Evolutionary conservation across 2,329 filamentous ascomycete species (phyloP), one percentile per base, ranked within the genome.

Genomic region (Huntiella decipiens): DNA sequence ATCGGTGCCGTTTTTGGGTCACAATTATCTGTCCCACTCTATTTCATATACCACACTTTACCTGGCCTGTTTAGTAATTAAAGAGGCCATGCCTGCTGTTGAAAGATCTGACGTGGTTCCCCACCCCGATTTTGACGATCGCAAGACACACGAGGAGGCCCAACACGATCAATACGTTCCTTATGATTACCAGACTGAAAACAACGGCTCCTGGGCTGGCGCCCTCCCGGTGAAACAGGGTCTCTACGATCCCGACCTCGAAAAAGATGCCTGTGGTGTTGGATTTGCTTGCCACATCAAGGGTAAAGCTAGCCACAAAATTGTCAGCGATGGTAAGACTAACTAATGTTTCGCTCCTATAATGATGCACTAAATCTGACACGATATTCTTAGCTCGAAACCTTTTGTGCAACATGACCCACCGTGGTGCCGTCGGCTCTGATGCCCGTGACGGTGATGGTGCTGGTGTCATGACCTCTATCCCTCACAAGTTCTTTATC

Each of bases 191-290:
- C 79, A 91, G 64, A 79, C 78, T 51, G 79, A 86, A 62, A 85
- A 86, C 68, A 85, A 86, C 61, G 64, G 58, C 62, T 88, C 84
- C 54, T 92, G 91, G 91, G 91, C 88, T 57, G 84, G 87, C 59
- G 82, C 88, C 60, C 75, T 98, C 57, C 91, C 91, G 59, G 77
- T 92, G 74, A 93, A 93, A 77, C 88, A 96, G 60, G 91, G 88
- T 72, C 77, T 98, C 44, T 98, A 98, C 62, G 87, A 96, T 67
- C 91, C 91, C 52, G 77, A 79, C 62, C 77, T 92, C 53, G 91
- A 96, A 67, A 96, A 96, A 65, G 91, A 98, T 87, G 87, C 91
- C 55, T 98, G 91, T 61, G 91, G 91, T 82, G 91, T 98, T 58
- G 91, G 91, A 62, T 98, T 98, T 66, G 85, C 88, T 65, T 93